Conservation (phyloP, 345 rosid species). For the Dovyalis caffra region DNA sequence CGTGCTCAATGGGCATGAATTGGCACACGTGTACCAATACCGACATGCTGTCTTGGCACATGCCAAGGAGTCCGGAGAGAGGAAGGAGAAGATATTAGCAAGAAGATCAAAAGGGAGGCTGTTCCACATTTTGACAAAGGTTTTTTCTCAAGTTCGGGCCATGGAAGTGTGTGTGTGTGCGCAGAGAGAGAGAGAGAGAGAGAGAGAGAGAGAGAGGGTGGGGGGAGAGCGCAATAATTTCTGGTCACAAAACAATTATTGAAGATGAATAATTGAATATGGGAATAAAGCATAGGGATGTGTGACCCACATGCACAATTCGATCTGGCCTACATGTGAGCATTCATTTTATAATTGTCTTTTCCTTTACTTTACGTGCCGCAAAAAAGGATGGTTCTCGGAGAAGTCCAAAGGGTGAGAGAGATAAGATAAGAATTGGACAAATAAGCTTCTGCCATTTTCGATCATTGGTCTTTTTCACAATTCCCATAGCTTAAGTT, state of each 20-base stretch:
- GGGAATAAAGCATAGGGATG: constrained; percentile 21
- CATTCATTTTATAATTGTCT: background rate
- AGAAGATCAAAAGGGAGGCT: constrained; percentile 44
- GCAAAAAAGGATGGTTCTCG: constrained; percentile 11
- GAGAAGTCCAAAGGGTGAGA: constrained; percentile 25
- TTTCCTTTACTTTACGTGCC: background rate
- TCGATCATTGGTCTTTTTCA: background rate
- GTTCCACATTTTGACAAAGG: constrained; percentile 44
- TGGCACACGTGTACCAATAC: constrained; percentile 39
- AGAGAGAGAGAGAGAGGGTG: too few relatives aligned
- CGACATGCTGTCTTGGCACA: constrained; percentile 42
- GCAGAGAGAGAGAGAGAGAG: too few relatives aligned
- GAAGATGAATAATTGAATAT: constrained; percentile 22
- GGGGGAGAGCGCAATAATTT: too few relatives aligned
- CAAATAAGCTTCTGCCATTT: constrained; percentile 1
- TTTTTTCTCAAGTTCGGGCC: background rate
- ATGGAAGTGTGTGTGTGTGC: background rate
- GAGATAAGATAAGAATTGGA: background rate
- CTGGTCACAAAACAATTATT: constrained; percentile 26
- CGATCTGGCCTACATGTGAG: constrained; percentile 23
- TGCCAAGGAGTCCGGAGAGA: constrained; percentile 49
- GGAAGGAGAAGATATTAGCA: constrained; percentile 45
- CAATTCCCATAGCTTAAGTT: too few relatives aligned
- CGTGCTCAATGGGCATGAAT: constrained; percentile 18
- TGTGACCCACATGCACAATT: constrained; percentile 20